phyloP scores from a whole-genome alignment of 495 filamentous ascomycete species.

The Viridothelium virens region DNA sequence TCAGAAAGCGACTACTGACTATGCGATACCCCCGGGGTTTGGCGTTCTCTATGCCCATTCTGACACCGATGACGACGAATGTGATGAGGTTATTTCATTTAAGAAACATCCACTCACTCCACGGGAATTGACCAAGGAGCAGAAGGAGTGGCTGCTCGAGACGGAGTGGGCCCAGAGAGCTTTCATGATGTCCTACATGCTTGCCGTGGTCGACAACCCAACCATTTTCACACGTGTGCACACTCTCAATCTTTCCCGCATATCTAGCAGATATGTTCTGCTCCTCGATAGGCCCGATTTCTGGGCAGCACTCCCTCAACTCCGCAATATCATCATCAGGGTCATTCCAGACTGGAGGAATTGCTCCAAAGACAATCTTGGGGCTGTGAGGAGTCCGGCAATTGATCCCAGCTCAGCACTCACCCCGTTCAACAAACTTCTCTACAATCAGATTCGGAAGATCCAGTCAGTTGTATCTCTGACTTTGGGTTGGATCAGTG shows the following conservation, averaged over 20 bases:
- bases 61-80: neutral
- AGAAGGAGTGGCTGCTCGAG: slow-evolving; percentile 52
- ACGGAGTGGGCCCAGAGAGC: slow-evolving; percentile 51
- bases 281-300: slow-evolving; percentile 42
- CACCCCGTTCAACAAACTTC: slow-evolving; percentile 37
- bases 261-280: slow-evolving; percentile 44
- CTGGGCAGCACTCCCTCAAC: slow-evolving; percentile 42
- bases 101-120: slow-evolving; percentile 25
- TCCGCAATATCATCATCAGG: slow-evolving; percentile 40
- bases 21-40: neutral
- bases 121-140: slow-evolving; percentile 41
- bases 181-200: slow-evolving; percentile 49
- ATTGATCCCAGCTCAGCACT: slow-evolving; percentile 41
- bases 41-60: neutral
- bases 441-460: slow-evolving; percentile 37
- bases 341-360: slow-evolving; percentile 50
- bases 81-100: neutral
- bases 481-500: slow-evolving; percentile 48
- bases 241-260: slow-evolving; percentile 44
- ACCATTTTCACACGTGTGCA: slow-evolving; percentile 38
- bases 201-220: slow-evolving; percentile 46
- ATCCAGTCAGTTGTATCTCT: slow-evolving; percentile 41
- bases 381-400: slow-evolving; percentile 32
- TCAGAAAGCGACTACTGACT: neutral
- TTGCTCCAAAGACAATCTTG: slow-evolving; percentile 35